Evolutionary conservation across 768 basidiomycete genomes (phyloP), one percentile per base, ranked within the genome.

Genomic region (Crucibulum laeve): DNA sequence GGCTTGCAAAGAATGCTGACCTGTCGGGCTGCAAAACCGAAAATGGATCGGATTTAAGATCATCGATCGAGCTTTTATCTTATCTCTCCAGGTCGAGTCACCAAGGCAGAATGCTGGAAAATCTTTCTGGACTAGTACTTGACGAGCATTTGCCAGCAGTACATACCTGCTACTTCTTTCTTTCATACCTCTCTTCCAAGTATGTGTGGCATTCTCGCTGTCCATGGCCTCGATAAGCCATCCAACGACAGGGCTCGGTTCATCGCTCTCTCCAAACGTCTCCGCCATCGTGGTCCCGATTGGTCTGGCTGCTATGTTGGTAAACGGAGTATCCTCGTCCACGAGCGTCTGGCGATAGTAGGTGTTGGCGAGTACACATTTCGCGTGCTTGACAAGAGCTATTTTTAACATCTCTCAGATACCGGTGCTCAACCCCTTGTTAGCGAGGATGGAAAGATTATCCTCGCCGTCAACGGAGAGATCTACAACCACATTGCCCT

Each of bases 301-400:
- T 99, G 96, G 96, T 93, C 91, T 11, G 96, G 96, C 22, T 95
- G 91, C 67, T 86, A 82, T 63, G 87, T 93, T 50, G 89, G 88
- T 35, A 80, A 83, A 62, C 75, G 84, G 40, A 74, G 78, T 32
- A 78, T 96, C 45, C 80, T 99, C 49, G 88, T 89, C 25, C 96
- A 99, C 54, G 96, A 99, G 61, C 86, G 96, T 43, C 79, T 99
- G 42, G 96, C 96, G 28, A 88, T 99, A 63, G 96, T 98, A 45
- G 96, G 96, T 56, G 91, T 99, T 51, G 95, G 95, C 95, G 47
- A 63, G 81, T 71, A 21, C 25, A 23, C 5, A 11, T 36, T 7
- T 32, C 46, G 38, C 44, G 32, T 25, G 37, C 38, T 24, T 28
- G 25, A 14, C 24, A 1, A 24, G 19, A 15, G 25, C 23, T 13